These are phyloP conservation scores for Penicillium olsonii DNA, from an alignment of 2,329 filamentous ascomycete species.

Conservation along the genomic window DNA sequence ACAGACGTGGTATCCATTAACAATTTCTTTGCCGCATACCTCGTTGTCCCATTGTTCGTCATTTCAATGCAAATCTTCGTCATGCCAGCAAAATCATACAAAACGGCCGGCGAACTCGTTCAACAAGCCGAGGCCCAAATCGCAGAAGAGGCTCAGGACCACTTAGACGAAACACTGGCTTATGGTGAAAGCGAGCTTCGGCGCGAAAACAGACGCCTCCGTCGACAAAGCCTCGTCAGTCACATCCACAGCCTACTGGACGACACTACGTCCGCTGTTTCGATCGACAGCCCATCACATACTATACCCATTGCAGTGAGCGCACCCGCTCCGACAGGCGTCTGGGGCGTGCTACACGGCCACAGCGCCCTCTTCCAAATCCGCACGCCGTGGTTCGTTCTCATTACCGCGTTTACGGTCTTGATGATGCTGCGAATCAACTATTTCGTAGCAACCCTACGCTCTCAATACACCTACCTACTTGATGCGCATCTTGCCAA, in stretches of 20 bases:
- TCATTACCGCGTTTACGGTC: conserved; percentile 81
- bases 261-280: conserved; percentile 19
- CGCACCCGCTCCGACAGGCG: conserved; percentile 58
- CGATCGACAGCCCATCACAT: conserved; percentile 16
- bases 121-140: conserved; percentile 63
- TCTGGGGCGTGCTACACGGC: conserved; percentile 85
- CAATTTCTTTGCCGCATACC: conserved; percentile 71
- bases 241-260: conserved; percentile 76
- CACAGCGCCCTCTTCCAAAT: conserved; percentile 72
- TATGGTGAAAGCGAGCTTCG: conserved; percentile 48
- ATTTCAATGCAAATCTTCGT: conserved; percentile 66
- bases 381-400: conserved; percentile 77
- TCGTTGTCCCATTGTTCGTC: conserved; percentile 69
- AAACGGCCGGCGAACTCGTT: conserved; percentile 81
- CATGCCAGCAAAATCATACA: conserved; percentile 76
- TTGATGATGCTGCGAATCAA: conserved; percentile 83
- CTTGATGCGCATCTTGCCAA: conserved; percentile 64
- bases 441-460: conserved; percentile 86
- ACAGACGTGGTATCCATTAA: conserved; percentile 62
- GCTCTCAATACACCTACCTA: conserved; percentile 77
- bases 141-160: conserved; percentile 57
- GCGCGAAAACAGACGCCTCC: conserved; percentile 58
- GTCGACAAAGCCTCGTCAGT: conserved; percentile 63
- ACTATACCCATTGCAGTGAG: conserved; percentile 5
- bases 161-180: conserved; percentile 58